phyloP scores from a whole-genome alignment of 1,284 basidiomycete genomes.

The Ceratobasidium sp. region DNA sequence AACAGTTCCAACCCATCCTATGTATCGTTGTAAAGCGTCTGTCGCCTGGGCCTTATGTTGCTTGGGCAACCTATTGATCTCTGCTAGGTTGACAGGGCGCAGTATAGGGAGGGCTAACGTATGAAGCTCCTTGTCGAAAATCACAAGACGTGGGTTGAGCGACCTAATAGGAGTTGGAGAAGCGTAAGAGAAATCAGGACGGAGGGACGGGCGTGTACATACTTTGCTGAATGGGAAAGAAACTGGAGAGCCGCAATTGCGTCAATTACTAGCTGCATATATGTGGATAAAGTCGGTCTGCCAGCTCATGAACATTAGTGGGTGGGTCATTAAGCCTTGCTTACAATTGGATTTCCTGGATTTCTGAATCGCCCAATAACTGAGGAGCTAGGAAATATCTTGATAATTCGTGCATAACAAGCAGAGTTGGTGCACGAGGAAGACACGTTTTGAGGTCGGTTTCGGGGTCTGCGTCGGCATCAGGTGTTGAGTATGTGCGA shows the following conservation, averaged over 20 bases:
- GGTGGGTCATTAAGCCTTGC: conserved; percentile 19
- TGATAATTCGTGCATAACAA: conserved; percentile 74
- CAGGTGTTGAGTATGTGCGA: conserved; percentile 41
- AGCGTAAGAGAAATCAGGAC: background rate
- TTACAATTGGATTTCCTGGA: conserved; percentile 47
- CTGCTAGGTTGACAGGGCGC: background rate
- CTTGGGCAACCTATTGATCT: background rate
- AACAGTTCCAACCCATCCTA: conserved; percentile 45
- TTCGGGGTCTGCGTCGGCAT: conserved; percentile 48
- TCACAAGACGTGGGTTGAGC: conserved; percentile 53
- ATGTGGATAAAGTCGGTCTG: conserved; percentile 43
- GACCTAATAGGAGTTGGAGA: conserved; percentile 35
- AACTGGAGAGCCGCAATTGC: conserved; percentile 51
- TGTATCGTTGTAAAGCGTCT: conserved; percentile 32
- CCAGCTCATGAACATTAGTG: background rate
- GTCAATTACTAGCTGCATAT: conserved; percentile 43
- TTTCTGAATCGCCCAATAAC: conserved; percentile 17
- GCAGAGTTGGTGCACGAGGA: conserved; percentile 61
- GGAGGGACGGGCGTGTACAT: background rate
- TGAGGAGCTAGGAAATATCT: conserved; percentile 61
- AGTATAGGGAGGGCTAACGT: conserved; percentile 65
- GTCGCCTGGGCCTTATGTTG: conserved; percentile 16
- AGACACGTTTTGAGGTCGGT: conserved; percentile 58
- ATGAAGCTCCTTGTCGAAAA: conserved; percentile 73
- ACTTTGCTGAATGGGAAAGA: conserved; percentile 51